Conservation (phyloP, 345 rosid genomes). For the Psidium guajava region DNA sequence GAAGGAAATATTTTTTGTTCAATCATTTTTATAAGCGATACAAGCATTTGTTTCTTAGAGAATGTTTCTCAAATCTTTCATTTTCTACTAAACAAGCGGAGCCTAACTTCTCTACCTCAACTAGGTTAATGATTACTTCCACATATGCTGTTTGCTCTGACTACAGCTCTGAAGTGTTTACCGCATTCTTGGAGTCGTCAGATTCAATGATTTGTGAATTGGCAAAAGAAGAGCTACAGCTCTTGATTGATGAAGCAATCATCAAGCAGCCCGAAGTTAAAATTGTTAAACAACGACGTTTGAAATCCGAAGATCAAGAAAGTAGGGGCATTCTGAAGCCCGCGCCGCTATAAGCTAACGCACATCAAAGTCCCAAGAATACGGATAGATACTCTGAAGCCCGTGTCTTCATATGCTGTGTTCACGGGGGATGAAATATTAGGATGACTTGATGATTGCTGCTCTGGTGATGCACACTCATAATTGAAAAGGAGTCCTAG, state of each 20-base stretch:
- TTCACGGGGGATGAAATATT: background rate
- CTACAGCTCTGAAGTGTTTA: conserved; percentile 66
- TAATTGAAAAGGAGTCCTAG: background rate
- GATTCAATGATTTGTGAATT: conserved; percentile 35
- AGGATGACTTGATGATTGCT: background rate
- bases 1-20: no score
- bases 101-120: background rate
- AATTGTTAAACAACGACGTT: conserved; percentile 18
- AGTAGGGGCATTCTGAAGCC: background rate
- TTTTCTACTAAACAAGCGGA: no score
- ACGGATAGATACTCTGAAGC: background rate
- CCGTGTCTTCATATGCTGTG: background rate
- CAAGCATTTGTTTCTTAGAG: no score
- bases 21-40: no score
- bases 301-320: background rate
- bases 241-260: conserved; percentile 45
- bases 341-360: background rate
- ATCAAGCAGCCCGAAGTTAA: conserved; percentile 35
- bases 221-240: conserved; percentile 56
- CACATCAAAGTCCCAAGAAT: background rate
- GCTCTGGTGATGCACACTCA: background rate
- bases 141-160: conserved; percentile 1
- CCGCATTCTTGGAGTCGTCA: conserved; percentile 56
- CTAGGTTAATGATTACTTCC: background rate
- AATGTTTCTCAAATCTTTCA: no score